A percentile compares a stretch with the other conserved stretches of the same genome.
These are phyloP conservation scores for Emericellopsis cladophorae DNA, from an alignment of 2,329 filamentous ascomycete genomes.

Conservation along the genomic window DNA sequence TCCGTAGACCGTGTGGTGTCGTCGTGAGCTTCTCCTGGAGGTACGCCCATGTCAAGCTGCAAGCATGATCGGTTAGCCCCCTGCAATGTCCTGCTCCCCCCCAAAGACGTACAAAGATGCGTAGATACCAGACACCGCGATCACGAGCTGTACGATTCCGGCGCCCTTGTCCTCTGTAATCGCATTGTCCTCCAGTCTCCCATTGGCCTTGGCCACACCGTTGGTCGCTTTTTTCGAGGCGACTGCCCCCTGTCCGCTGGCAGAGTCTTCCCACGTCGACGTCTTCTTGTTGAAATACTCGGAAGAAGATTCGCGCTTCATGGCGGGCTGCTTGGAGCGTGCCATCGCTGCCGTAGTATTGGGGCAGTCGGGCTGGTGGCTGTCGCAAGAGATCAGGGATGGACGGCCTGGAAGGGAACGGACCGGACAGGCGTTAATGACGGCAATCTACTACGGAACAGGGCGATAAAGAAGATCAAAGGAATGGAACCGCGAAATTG, in stretches of 20 bases:
- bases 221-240: conserved; percentile 11
- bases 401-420: too few relatives aligned
- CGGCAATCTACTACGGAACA: background rate
- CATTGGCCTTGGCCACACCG: conserved; percentile 22
- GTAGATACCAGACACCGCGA: conserved; percentile 93
- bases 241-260: conserved; percentile 5
- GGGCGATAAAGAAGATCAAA: background rate
- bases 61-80: conserved; percentile 1
- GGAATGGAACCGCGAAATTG: background rate
- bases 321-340: conserved; percentile 56
- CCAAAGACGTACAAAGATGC: conserved; percentile 67
- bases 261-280: conserved; percentile 18
- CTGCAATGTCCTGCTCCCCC: too few relatives aligned
- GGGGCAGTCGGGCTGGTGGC: conserved; percentile 3
- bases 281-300: conserved; percentile 45
- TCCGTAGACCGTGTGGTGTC: conserved; percentile 60
- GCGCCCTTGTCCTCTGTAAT: conserved; percentile 26
- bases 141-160: conserved; percentile 61
- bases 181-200: conserved; percentile 17
- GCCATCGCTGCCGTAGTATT: conserved; percentile 40
- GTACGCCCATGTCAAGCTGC: conserved; percentile 83
- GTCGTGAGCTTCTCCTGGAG: conserved; percentile 97
- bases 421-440: too few relatives aligned
- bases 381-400: background rate
- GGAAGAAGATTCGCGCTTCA: conserved; percentile 53